Percentiles rank a stretch among this genome's conserved stretches.
Conservation (phyloP, 1,284 basidiomycete genomes). For the Tremellales sp. region DNA sequence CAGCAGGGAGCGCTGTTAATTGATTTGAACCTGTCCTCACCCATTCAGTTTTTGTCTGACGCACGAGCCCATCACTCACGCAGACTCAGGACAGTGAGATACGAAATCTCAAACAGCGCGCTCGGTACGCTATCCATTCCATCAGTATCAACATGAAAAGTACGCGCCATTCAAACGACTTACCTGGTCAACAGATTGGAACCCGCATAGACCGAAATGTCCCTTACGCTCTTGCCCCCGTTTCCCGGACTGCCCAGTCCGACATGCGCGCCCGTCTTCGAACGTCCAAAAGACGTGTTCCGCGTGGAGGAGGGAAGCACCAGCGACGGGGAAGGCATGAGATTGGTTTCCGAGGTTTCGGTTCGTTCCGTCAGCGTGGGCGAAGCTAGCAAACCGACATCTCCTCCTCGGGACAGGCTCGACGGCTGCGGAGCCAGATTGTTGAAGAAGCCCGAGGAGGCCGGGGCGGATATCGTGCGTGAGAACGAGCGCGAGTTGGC, state of each 20-base stretch:
- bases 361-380: conserved; percentile 20
- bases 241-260: neutral
- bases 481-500: conserved; percentile 27
- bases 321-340: neutral
- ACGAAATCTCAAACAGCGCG: conserved; percentile 43
- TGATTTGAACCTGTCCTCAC: conserved; percentile 37
- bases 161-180: conserved; percentile 4
- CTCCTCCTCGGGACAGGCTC: conserved; percentile 4
- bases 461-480: conserved; percentile 34
- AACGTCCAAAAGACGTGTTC: conserved; percentile 25
- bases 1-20: conserved; percentile 39
- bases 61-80: conserved; percentile 16
- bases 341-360: conserved; percentile 10
- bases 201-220: conserved; percentile 21
- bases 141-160: neutral
- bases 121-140: conserved; percentile 36
- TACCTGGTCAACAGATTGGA: conserved; percentile 37
- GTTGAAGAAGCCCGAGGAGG: conserved; percentile 20
- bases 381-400: conserved; percentile 12
- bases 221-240: conserved; percentile 9
- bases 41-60: neutral
- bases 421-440: conserved; percentile 5
- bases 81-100: conserved; percentile 40
- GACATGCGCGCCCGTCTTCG: conserved; percentile 29
- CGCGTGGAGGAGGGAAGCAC: no score